These are phyloP conservation scores for Alternaria sp. DNA, from an alignment of 2,329 filamentous ascomycete species.

Conservation along the genomic window DNA sequence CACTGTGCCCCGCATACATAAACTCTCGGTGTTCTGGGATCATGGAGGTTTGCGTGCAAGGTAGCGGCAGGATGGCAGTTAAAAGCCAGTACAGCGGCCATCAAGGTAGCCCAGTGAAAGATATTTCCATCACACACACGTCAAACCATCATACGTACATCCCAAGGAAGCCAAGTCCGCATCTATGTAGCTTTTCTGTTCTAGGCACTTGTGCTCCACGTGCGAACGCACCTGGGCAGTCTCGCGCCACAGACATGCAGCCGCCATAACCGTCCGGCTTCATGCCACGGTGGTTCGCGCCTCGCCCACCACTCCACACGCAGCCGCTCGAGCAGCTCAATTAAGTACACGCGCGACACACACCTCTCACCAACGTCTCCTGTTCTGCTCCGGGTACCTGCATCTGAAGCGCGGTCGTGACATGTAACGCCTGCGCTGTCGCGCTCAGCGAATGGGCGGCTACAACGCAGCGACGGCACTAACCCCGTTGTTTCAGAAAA, in stretches of 20 bases:
- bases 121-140: constrained; percentile 2
- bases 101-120: constrained; percentile 12
- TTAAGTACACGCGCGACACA: constrained; percentile 18
- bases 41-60: neutral
- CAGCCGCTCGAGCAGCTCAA: constrained; percentile 18
- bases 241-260: constrained; percentile 4
- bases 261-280: constrained; percentile 5
- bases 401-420: constrained; percentile 35
- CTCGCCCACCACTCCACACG: constrained; percentile 6
- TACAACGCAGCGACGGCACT: constrained; percentile 12
- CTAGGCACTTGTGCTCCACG: constrained; percentile 7
- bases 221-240: constrained; percentile 8
- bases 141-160: neutral
- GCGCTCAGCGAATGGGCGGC: constrained; percentile 23
- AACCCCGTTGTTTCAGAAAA: constrained; percentile 35
- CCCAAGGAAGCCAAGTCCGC: constrained; percentile 6
- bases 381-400: constrained; percentile 25
- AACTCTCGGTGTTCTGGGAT: constrained; percentile 4
- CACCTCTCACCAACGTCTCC: constrained; percentile 15
- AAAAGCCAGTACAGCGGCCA: neutral
- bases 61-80: neutral
- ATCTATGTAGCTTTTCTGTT: neutral
- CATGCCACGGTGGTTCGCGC: neutral
- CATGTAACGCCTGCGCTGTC: constrained; percentile 20
- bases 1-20: neutral